Evolutionary conservation across 2,329 filamentous ascomycete genomes (phyloP), one percentile per base, ranked within the genome.

Genomic region (Clarireedia monteithiana): DNA sequence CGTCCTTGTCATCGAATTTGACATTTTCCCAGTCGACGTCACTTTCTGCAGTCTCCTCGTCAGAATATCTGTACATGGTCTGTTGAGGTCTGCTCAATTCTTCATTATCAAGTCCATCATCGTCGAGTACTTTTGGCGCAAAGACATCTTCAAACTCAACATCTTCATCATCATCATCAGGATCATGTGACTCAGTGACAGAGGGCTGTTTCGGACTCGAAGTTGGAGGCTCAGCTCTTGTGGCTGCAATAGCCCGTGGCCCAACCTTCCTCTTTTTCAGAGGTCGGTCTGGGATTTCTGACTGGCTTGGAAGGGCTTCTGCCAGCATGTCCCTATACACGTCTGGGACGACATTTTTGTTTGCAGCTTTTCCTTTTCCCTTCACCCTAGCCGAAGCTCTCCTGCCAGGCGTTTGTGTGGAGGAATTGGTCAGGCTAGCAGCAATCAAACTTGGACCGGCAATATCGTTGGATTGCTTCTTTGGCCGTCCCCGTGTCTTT

Each of bases 21-120:
- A 84, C 74, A 60, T 84, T 82, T 68, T 87, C 83, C 76, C 83
- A 87, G 48, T 84, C 82, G 58, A 80, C 71, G 52, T 84, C 81
- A 52, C 75, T 77, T 30, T 78, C 77, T 10, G 72, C 73, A 10
- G 80, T 81, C 17, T 68, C 67, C n/a, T 79, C 79, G 58, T 81
- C 80, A 14, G 77, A 77, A 34, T 79, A 73, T 67, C 71, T 59
- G 64, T 76, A 71, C 63, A 74, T 60, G 45, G 69, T 67, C 62
- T 73, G 68, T 61, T 68, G 64, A 23, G 47, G 57, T 55, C 56
- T 66, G 14, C n/a, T 58, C 12, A 54, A 34, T n/a, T 47, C 53
- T 5, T 30, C 24, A 15, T 54, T 48, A 3, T 12, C 27, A 30
- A 30, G 20, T 1, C 1, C 15, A 5, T 38, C 52, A 3, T n/a